Percentiles rank a stretch among this genome's conserved stretches.
These are phyloP conservation scores for Rosa lucieae DNA, from an alignment of 306 rosid species.

Conservation along the genomic window DNA sequence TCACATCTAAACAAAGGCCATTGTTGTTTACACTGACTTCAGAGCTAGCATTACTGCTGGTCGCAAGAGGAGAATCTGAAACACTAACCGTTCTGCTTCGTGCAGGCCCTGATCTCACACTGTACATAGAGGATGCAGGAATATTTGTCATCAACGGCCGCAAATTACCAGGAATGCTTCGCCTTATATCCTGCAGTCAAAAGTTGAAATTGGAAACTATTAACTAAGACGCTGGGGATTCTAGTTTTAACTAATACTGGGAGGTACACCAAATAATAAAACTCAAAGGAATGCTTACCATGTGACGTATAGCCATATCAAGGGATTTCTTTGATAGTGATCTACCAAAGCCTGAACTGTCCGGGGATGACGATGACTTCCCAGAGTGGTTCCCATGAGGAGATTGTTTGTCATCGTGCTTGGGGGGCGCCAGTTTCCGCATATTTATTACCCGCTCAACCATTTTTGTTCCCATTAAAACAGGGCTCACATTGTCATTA, in stretches of 20 bases:
- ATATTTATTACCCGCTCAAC: conserved; percentile 91
- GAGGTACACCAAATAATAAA: conserved; percentile 5
- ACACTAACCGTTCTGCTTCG: conserved; percentile 80
- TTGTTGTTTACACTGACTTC: conserved; percentile 92
- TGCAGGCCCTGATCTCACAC: conserved; percentile 83
- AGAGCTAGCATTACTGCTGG: conserved; percentile 94
- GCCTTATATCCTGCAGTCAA: conserved; percentile 77
- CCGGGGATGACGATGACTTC: conserved; percentile 81
- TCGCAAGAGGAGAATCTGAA: conserved; percentile 88
- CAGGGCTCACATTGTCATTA: conserved; percentile 82
- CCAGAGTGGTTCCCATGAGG: conserved; percentile 67
- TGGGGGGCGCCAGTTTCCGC: conserved; percentile 91
- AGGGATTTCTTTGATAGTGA: conserved; percentile 93
- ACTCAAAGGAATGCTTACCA: conserved; percentile 50
- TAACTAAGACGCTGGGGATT: background rate
- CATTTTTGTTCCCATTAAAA: conserved; percentile 80
- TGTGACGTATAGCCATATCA: conserved; percentile 97
- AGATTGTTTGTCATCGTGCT: conserved; percentile 74
- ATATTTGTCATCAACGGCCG: conserved; percentile 95
- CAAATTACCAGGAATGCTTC: conserved; percentile 79
- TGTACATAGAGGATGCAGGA: conserved; percentile 95
- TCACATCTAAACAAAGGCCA: conserved; percentile 71
- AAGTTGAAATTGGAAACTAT: conserved; percentile 19
- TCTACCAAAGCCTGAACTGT: conserved; percentile 90
- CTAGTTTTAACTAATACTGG: conserved; percentile 12